Conservation (phyloP, 352 stramenopile genomes). For the Blastocystis sp. region DNA sequence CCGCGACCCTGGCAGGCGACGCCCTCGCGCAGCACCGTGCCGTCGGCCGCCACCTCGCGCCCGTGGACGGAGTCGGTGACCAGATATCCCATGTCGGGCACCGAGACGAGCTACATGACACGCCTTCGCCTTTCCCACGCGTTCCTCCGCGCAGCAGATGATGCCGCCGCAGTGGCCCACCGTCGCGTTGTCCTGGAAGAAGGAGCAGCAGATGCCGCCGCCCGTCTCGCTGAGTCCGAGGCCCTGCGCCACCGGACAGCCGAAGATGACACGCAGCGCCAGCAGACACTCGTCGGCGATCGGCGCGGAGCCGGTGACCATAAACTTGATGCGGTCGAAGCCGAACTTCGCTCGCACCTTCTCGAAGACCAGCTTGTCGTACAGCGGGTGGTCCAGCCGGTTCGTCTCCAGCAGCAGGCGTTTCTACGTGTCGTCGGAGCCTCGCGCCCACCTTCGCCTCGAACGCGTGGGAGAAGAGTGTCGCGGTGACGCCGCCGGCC, state of each 20-base stretch:
- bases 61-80: constrained; percentile 20
- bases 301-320: constrained; percentile 82
- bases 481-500: constrained; percentile 40
- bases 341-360: constrained; percentile 82
- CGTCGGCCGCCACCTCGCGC: background rate
- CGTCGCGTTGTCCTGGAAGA: constrained; percentile 65
- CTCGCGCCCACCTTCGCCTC: background rate
- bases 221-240: constrained; percentile 87
- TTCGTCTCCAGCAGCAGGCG: background rate
- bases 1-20: constrained; percentile 66
- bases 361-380: constrained; percentile 85
- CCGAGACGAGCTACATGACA: constrained; percentile 67
- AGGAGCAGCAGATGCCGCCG: constrained; percentile 65
- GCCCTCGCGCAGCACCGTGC: constrained; percentile 59
- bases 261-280: constrained; percentile 82
- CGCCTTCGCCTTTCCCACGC: constrained; percentile 70
- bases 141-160: constrained; percentile 72
- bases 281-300: constrained; percentile 79
- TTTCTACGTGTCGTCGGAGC: background rate
- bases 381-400: constrained; percentile 67
- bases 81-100: constrained; percentile 53
- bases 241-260: constrained; percentile 77
- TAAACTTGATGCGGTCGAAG: constrained; percentile 72
- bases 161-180: constrained; percentile 79
- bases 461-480: constrained; percentile 55